Base-by-base conservation (phyloP, 768 basidiomycete genomes). In the Auricularia cornea region DNA sequence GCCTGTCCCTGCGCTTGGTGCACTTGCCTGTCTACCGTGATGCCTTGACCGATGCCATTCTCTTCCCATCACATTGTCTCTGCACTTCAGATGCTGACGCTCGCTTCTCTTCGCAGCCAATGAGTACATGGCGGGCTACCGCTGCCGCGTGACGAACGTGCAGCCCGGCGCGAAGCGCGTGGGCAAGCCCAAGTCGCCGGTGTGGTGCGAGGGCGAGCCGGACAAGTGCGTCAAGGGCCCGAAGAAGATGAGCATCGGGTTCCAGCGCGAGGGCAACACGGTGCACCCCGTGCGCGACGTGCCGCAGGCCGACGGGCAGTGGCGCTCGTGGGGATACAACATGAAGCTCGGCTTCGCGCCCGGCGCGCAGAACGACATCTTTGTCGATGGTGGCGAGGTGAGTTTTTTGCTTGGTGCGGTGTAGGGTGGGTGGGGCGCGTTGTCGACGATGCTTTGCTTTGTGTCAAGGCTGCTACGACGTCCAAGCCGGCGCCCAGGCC, bases 121-220 rank as follows among this genome's bases (percentile, higher is more conserved):
- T 33, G 56, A 64, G 18, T 65, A 65, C 59, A 59, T 65, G 38
- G 30, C 8, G 30, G 44, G 44, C n/a, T 60, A 65, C 57, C 52
- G 64, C 14, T 65, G 62, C 64, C 51, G 31, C 18, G 64, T 65
- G 23, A 41, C 62, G 18, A 51, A 51, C 29, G 41, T 44, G 10
- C 35, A 30, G 30, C 54, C 54, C 3, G 56, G 44, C 38, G 61
- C 41, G 20, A 54, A n/a, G 28, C 57, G 30, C 11, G 30, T 62
- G 20, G 59, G 38, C 32, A 28, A 63, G 28, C n/a, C 64, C 3
- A 59, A 63, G 26, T n/a, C 62, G 6, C 62, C 64, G 14, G 59
- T 60, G 28, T 65, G 62, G 62, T 65, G 64, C 41, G 64, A 65
- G 41, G 64, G 56, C 32, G 60, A 62, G 26, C 28, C 48, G 29